Evolutionary conservation across 306 rosid genomes (phyloP).

Genomic region (Vigna trinervia): DNA sequence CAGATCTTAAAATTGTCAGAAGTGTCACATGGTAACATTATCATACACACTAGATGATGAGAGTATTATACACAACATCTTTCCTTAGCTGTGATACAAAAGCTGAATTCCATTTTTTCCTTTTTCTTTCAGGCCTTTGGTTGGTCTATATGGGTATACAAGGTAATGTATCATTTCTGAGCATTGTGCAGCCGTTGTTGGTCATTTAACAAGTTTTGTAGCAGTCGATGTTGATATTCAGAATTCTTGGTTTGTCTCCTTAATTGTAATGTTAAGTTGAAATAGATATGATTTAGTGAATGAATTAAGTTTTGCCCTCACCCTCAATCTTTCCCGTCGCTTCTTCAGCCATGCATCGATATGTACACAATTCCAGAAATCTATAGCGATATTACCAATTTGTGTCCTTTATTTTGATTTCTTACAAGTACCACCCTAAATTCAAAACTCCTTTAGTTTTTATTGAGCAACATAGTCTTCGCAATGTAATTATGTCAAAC

Average conservation of each 20-base stretch:
- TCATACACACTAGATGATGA: background rate
- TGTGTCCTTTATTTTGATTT: conserved; percentile 34
- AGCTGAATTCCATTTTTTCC: conserved; percentile 11
- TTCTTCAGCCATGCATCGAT: conserved; percentile 47
- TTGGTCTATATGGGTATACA: conserved; percentile 45
- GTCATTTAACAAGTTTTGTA: conserved; percentile 56
- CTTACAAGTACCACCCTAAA: conserved; percentile 4
- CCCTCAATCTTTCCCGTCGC: background rate
- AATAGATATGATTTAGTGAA: conserved; percentile 49
- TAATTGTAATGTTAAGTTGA: conserved; percentile 53
- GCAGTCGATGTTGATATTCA: conserved; percentile 57
- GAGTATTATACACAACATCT: background rate
- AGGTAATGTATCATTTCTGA: conserved; percentile 52
- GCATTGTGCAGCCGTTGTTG: conserved; percentile 57
- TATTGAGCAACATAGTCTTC: background rate
- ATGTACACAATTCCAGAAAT: conserved; percentile 48
- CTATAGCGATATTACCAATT: conserved; percentile 38
- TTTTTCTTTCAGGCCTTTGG: conserved; percentile 50
- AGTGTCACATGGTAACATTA: too few species aligned
- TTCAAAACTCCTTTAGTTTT: background rate
- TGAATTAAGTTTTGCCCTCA: conserved; percentile 27
- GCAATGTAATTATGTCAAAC: conserved; percentile 3
- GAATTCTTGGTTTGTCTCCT: conserved; percentile 46
- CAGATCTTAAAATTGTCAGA: too few species aligned
- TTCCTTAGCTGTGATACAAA: conserved; percentile 25